Evolutionary conservation across 116 monocot genomes (phyloP).

Genomic region (Dioscorea cayenensis): DNA sequence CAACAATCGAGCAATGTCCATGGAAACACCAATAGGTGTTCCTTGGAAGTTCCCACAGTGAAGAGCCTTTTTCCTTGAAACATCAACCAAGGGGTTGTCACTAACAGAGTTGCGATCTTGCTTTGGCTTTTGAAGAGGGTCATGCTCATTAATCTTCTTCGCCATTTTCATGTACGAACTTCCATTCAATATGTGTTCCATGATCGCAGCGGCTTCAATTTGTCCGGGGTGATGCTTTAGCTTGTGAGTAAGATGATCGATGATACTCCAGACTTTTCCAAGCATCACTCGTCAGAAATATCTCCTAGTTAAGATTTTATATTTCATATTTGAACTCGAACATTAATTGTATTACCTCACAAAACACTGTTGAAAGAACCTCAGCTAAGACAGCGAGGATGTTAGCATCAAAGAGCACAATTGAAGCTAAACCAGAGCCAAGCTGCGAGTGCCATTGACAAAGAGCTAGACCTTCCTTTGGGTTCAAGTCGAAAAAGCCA

Average conservation of each 20-base stretch:
- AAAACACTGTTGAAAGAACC: slow-evolving; percentile 30
- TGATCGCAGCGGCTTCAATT: slow-evolving; percentile 39
- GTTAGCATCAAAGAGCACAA: slow-evolving; percentile 31
- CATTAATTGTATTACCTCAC: slow-evolving; percentile 9
- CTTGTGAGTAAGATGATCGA: slow-evolving; percentile 40
- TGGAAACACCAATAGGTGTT: slow-evolving; percentile 65
- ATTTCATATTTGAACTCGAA: too few species aligned
- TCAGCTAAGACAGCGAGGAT: slow-evolving; percentile 19
- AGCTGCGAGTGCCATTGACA: slow-evolving; percentile 40
- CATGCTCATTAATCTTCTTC: slow-evolving; percentile 20
- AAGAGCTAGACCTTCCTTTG: slow-evolving; percentile 36
- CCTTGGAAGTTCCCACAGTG: slow-evolving; percentile 81
- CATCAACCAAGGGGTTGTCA: slow-evolving; percentile 68
- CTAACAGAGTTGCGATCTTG: slow-evolving; percentile 59
- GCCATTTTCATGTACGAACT: slow-evolving; percentile 31
- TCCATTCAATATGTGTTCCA: slow-evolving; percentile 29
- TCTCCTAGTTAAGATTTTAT: too few species aligned
- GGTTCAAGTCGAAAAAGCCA: slow-evolving; percentile 17
- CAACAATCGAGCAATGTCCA: slow-evolving; percentile 69
- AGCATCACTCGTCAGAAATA: slow-evolving; percentile 4
- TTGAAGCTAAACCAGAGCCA: slow-evolving; percentile 31
- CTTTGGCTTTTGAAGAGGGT: slow-evolving; percentile 41
- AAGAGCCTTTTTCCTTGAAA: slow-evolving; percentile 45
- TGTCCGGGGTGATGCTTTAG: slow-evolving; percentile 43
- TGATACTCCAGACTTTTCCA: slow-evolving; percentile 38